A percentile compares a stretch with the other conserved stretches of the same genome.
Evolutionary conservation across 495 filamentous ascomycete genomes (phyloP).

Genomic region (Neurospora pannonica): DNA sequence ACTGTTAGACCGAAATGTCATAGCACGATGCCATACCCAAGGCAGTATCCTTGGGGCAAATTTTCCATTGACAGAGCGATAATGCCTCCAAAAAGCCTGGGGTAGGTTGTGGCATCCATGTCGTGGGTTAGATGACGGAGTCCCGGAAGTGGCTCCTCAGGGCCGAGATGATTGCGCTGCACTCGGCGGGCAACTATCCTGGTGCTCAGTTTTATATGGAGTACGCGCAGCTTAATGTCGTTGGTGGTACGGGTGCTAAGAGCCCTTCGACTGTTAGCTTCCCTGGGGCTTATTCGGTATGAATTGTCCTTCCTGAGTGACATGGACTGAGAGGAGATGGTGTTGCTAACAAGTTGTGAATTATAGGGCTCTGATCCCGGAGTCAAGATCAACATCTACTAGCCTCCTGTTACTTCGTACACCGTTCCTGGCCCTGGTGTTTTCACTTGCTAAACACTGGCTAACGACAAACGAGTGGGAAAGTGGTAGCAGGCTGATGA

Average conservation of each 20-base stretch:
- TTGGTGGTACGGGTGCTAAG: conserved; percentile 23
- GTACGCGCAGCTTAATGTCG: conserved; percentile 40
- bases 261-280: conserved; percentile 28
- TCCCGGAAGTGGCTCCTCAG: conserved; percentile 12
- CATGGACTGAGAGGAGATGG: neutral
- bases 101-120: neutral
- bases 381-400: conserved; percentile 40
- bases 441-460: conserved; percentile 22
- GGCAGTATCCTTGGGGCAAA: too few relatives aligned
- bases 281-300: conserved; percentile 32
- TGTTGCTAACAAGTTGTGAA: neutral
- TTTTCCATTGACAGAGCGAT: neutral
- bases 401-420: conserved; percentile 29
- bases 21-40: neutral
- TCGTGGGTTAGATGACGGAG: neutral
- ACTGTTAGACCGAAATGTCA: neutral
- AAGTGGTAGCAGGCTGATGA: neutral
- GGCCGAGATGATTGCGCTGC: conserved; percentile 45
- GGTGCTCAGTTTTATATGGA: conserved; percentile 47
- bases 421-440: conserved; percentile 27
- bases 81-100: neutral
- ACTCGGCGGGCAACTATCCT: conserved; percentile 30
- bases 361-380: conserved; percentile 30
- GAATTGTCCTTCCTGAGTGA: neutral
- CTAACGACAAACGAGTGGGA: neutral